These are phyloP conservation scores for Rugosomyces carneus DNA, from an alignment of 1,284 basidiomycete genomes.

Conservation along the genomic window DNA sequence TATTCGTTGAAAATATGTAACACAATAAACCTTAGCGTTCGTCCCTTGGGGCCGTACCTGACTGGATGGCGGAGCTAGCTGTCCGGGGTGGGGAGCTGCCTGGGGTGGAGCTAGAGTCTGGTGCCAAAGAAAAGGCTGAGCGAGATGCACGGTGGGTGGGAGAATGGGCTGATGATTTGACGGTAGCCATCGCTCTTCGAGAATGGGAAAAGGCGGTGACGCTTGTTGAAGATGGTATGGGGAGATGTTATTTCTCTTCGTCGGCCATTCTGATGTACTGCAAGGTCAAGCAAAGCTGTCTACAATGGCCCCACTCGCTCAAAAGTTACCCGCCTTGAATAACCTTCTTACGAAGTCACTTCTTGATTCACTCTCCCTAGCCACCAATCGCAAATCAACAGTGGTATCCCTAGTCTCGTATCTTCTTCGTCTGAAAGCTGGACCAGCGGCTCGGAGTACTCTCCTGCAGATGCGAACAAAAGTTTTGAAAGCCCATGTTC, in stretches of 20 bases:
- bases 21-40: constrained; percentile 24
- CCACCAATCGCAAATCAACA: constrained; percentile 73
- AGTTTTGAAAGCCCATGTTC: constrained; percentile 69
- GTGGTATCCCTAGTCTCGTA: constrained; percentile 70
- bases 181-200: constrained; percentile 85
- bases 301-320: constrained; percentile 45
- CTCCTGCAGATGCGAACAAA: constrained; percentile 80
- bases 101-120: constrained; percentile 30
- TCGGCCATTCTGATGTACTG: not conserved
- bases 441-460: constrained; percentile 74
- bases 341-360: constrained; percentile 69
- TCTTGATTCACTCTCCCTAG: constrained; percentile 66
- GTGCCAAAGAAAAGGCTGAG: constrained; percentile 65
- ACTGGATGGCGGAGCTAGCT: constrained; percentile 67
- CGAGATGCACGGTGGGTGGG: constrained; percentile 80
- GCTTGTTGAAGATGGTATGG: constrained; percentile 76
- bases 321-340: constrained; percentile 66
- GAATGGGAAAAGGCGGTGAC: constrained; percentile 85
- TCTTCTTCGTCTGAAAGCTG: constrained; percentile 72
- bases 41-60: constrained; percentile 48
- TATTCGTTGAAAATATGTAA: not conserved
- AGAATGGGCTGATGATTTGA: constrained; percentile 88
- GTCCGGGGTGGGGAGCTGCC: constrained; percentile 45
- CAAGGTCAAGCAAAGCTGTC: constrained; percentile 60
- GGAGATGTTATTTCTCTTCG: not conserved